A percentile compares a stretch with the other conserved stretches of the same genome.
These are phyloP conservation scores for Brassica hybrid DNA, from an alignment of 441 rosid genomes.

Conservation along the genomic window DNA sequence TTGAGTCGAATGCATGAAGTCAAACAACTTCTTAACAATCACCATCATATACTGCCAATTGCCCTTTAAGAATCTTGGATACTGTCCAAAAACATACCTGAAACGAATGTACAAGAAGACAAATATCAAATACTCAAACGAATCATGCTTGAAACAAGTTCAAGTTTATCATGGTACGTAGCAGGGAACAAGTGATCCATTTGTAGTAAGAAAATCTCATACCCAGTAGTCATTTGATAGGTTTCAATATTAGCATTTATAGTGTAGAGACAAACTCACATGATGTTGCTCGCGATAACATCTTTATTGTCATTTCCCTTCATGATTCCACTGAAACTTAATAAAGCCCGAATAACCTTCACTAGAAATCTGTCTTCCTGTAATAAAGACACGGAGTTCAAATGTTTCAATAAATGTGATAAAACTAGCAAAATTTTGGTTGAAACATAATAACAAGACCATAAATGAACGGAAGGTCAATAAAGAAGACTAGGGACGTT, in stretches of 20 bases:
- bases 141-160: constrained; percentile 21
- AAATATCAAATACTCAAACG: constrained; percentile 9
- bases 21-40: constrained; percentile 97
- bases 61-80: constrained; percentile 96
- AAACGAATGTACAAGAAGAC: constrained; percentile 21
- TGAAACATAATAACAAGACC: background rate
- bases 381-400: constrained; percentile 11
- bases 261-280: constrained; percentile 62
- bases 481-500: constrained; percentile 1
- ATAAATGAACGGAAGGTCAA: background rate
- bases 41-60: constrained; percentile 99
- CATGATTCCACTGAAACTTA: constrained; percentile 95
- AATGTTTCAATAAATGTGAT: background rate
- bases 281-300: constrained; percentile 98
- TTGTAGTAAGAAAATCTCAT: constrained; percentile 12
- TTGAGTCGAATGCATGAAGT: constrained; percentile 99
- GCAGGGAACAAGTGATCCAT: constrained; percentile 14
- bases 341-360: constrained; percentile 95
- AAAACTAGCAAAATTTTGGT: no score
- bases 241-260: constrained; percentile 19
- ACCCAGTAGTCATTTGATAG: background rate
- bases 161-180: constrained; percentile 11
- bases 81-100: constrained; percentile 99
- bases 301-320: constrained; percentile 99
- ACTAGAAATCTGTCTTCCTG: constrained; percentile 99